Percentiles rank a stretch among this genome's conserved stretches.
Evolutionary conservation across 129 eudicot species (phyloP).

Genomic region (Flaveria linearis): DNA sequence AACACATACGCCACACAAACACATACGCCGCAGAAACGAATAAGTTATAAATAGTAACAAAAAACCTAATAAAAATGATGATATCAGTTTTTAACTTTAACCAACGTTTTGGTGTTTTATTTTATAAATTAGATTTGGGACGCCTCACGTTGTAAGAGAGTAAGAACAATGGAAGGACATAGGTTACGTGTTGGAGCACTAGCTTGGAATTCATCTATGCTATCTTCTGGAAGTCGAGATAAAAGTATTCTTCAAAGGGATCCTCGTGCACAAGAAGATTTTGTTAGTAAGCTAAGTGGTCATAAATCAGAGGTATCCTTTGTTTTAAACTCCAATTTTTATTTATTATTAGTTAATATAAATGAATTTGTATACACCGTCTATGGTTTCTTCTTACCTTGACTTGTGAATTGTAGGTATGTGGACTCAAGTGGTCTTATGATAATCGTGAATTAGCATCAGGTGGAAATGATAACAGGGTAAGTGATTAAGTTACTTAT

Average conservation of each 20-base stretch:
- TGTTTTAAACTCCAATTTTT: neutral
- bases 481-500: conserved; percentile 39
- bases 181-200: conserved; percentile 92
- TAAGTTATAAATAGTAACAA: neutral
- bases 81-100: conserved; percentile 4
- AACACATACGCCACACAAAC: too few species aligned
- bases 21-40: too few species aligned
- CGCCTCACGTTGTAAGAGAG: conserved; percentile 80
- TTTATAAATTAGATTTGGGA: conserved; percentile 72
- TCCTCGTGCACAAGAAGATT: conserved; percentile 83
- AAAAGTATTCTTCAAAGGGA: conserved; percentile 93
- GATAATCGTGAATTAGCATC: conserved; percentile 97
- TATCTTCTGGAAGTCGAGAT: conserved; percentile 97
- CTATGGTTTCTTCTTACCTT: conserved; percentile 5
- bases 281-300: conserved; percentile 81
- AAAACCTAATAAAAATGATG: neutral
- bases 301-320: conserved; percentile 88
- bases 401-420: conserved; percentile 55
- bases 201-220: conserved; percentile 84
- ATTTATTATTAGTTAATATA: neutral
- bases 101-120: neutral
- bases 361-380: neutral
- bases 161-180: conserved; percentile 97
- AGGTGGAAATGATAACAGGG: conserved; percentile 94
- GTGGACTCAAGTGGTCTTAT: conserved; percentile 98